Conservation (phyloP, 2,329 filamentous ascomycete species). For the Colletotrichum acutatum region DNA sequence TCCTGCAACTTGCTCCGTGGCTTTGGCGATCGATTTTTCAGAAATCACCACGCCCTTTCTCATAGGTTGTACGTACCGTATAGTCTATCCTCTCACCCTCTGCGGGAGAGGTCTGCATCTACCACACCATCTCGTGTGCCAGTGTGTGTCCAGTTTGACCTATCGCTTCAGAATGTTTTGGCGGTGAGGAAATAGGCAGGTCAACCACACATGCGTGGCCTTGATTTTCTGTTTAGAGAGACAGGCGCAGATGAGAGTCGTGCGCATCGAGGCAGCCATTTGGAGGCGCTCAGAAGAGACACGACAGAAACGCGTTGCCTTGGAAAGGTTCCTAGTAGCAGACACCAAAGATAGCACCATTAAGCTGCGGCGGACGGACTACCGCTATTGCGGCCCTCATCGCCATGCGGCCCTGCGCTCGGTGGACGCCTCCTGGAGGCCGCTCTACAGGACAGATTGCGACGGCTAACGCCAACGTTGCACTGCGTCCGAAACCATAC, state of each 20-base stretch:
- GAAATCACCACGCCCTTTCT: not conserved
- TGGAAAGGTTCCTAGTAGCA: not conserved
- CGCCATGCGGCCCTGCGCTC: slow-evolving; percentile 1
- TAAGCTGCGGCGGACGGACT: not conserved
- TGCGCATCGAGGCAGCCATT: not conserved
- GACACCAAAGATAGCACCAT: not conserved
- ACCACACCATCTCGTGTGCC: slow-evolving; percentile 25
- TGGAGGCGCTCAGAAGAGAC: not conserved
- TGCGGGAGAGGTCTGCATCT: slow-evolving; percentile 7
- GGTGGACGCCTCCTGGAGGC: not conserved
- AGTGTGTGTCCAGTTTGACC: slow-evolving; percentile 14
- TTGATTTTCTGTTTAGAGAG: slow-evolving; percentile 6
- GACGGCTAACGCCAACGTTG: slow-evolving; percentile 18
- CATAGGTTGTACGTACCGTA: slow-evolving; percentile 17
- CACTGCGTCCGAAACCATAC: slow-evolving; percentile 29
- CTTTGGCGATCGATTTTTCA: slow-evolving; percentile 18
- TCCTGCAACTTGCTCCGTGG: slow-evolving; percentile 7
- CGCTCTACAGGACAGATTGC: slow-evolving; percentile 1
- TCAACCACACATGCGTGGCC: not conserved
- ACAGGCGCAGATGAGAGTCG: not conserved
- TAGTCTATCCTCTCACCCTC: not conserved
- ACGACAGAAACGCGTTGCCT: not conserved
- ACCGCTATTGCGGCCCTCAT: slow-evolving; percentile 1
- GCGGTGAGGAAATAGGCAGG: slow-evolving; percentile 21
- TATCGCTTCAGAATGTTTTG: slow-evolving; percentile 4